Evolutionary conservation across 2,329 filamentous ascomycete species (phyloP), one percentile per base, ranked within the genome.

Genomic region (Botryotinia globosa): DNA sequence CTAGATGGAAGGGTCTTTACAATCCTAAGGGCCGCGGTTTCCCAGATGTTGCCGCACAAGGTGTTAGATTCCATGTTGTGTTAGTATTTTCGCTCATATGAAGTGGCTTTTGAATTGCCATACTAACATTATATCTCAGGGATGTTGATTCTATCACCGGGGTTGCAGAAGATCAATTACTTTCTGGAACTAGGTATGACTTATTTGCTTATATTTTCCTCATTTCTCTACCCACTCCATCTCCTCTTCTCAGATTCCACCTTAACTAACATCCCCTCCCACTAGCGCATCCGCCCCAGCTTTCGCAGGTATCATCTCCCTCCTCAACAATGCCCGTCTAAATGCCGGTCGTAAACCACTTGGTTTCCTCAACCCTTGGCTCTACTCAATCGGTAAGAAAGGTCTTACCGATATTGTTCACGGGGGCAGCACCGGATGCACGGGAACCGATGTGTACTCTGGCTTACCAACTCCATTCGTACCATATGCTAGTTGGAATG

Each of bases 251-350:
- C 37, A 18, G 18, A 16, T 20, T 59, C 2, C 18, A 44, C 18
- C 34, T 16, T 44, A 25, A 34, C 69, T 32, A 71, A 71, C 7
- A 63, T 18, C 16, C 3, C 32, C 18, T 77, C 77, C 25, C 76
- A 65, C 1, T 74, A 80, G 74, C 85, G 88, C 88, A 18, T 85
- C 89, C 0, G 81, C 87, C 0, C 91, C 91, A 0, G 82, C 88
- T 0, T 87, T 88, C 37, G 86, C 87, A 0, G 86, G 84, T 10
- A 83, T 92, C 65, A 82, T 92, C 58, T 83, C 87, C 1, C 84
- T 92, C 6, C 81, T 92, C 72, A 92, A 92, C 76, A 89, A 91
- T 76, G 87, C 86, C 0, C 82, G 88, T 48, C 80, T 90, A 29
- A 80, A 83, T 0, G 81, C 80, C 10, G 86, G 86, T 8, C 84